Evolutionary conservation across 2,329 filamentous ascomycete species (phyloP), one percentile per base, ranked within the genome.

Genomic region (Aspergillus neoniger): DNA sequence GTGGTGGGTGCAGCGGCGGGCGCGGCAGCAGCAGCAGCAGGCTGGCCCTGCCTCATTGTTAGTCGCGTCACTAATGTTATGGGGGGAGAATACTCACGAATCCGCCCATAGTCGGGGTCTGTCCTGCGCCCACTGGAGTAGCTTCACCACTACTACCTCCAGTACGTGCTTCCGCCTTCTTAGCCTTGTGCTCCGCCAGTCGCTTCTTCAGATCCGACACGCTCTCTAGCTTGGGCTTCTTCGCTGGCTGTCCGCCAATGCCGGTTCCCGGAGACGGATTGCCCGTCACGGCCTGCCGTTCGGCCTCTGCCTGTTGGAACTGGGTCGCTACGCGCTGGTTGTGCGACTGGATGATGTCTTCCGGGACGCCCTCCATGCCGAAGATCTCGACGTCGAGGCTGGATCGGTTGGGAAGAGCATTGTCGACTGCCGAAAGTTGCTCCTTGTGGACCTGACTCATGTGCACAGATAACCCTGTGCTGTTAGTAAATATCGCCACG

Each of bases 401-500:
- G 65, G 91, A 87, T 64, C 95, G 88, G 71, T 94, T 94, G 0
- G 91, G 88, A 3, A 97, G 85, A 53, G 95, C 92, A 83, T 98
- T 97, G 70, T 97, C 94, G 72, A 99, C 92, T 48, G 88, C 86
- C 19, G 86, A 87, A 53, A 98, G 85, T 30, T 88, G 91, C 76
- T 97, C 93, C 77, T 99, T 99, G 82, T 99, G 95, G 51, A 99
- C 95, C 77, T 99, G 95, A 74, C 94, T 96, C 91, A 98, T 90
- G 76, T 99, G 95, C 57, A 99, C 95, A 38, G 90, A 91, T 62
- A 99, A 86, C 81, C 95, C 92, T 96, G 67, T 32, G 15, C 12
- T 14, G 9, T 8, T 17, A 19, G 23, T 47, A 49, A 1, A 14
- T 8, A 17, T 44, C 32, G 19, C 28, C 14, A 17, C 5, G 14